A percentile compares a stretch with the other conserved stretches of the same genome.
Conservation (phyloP, 495 filamentous ascomycete genomes). For the Symbiotaphrina buchneri region DNA sequence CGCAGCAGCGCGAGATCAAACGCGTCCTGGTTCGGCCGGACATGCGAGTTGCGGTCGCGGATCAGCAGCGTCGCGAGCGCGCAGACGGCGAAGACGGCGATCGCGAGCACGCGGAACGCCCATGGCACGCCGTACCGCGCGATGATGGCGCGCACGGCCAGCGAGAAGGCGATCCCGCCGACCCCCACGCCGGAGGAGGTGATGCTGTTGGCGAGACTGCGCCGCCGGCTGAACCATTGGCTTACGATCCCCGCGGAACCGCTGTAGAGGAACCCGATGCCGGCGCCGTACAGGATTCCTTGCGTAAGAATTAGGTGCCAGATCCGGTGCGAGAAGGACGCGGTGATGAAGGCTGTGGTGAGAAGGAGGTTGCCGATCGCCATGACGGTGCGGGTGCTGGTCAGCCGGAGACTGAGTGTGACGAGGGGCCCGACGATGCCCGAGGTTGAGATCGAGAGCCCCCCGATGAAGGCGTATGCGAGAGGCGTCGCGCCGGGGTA, state of each 20-base stretch:
- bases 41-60: constrained; percentile 17
- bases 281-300: constrained; percentile 23
- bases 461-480: constrained; percentile 29
- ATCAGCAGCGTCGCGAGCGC: constrained; percentile 16
- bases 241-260: constrained; percentile 20
- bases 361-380: constrained; percentile 19
- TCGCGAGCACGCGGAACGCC: constrained; percentile 27
- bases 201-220: constrained; percentile 26
- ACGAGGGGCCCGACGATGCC: constrained; percentile 24
- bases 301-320: constrained; percentile 30
- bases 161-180: constrained; percentile 25
- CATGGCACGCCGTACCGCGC: constrained; percentile 17
- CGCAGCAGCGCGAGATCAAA: constrained; percentile 17
- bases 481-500: constrained; percentile 21
- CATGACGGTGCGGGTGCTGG: constrained; percentile 16
- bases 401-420: constrained; percentile 15
- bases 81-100: constrained; percentile 21
- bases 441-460: constrained; percentile 21
- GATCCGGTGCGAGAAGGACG: constrained; percentile 19
- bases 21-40: constrained; percentile 10
- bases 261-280: constrained; percentile 27
- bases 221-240: constrained; percentile 26
- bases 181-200: constrained; percentile 23
- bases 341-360: constrained; percentile 17
- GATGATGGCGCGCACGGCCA: constrained; percentile 24